Conservation (phyloP, 2,329 filamentous ascomycete species). For the Nannizziopsis arthrosporioides region DNA sequence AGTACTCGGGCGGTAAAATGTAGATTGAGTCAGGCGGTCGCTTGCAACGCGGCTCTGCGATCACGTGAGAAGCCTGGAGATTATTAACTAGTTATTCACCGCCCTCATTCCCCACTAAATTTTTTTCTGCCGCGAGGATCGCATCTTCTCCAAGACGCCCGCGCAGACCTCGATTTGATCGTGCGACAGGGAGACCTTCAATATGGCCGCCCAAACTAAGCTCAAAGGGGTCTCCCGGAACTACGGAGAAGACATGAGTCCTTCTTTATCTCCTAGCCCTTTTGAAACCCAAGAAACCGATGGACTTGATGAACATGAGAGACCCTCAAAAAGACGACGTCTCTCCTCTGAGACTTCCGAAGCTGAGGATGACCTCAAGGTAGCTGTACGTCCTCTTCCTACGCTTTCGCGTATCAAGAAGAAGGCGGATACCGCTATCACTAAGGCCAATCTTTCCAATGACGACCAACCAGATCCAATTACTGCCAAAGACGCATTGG, state of each 20-base stretch:
- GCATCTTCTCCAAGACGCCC: too few species aligned
- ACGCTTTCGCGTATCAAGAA: constrained; percentile 34
- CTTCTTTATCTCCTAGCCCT: neutral
- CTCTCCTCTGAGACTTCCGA: constrained; percentile 25
- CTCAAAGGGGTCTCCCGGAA: neutral
- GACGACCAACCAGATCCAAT: constrained; percentile 26
- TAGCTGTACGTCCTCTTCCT: constrained; percentile 20
- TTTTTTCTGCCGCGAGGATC: too few species aligned
- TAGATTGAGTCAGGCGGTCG: too few species aligned
- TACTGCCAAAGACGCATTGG: constrained; percentile 30
- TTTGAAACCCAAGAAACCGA: neutral
- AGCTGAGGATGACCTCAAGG: constrained; percentile 22
- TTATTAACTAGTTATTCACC: too few species aligned
- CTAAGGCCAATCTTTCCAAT: constrained; percentile 9
- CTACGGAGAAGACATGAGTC: neutral
- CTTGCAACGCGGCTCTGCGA: too few species aligned
- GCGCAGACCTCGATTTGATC: neutral
- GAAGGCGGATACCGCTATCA: constrained; percentile 19
- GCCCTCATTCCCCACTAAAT: too few species aligned
- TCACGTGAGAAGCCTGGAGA: too few species aligned
- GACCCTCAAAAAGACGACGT: constrained; percentile 31
- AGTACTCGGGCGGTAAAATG: too few species aligned
- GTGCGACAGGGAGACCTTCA: neutral
- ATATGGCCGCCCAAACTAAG: neutral
- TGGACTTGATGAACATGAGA: constrained; percentile 13